Conservation (phyloP, 768 basidiomycete species). For the Fomitopsis pulvina region DNA sequence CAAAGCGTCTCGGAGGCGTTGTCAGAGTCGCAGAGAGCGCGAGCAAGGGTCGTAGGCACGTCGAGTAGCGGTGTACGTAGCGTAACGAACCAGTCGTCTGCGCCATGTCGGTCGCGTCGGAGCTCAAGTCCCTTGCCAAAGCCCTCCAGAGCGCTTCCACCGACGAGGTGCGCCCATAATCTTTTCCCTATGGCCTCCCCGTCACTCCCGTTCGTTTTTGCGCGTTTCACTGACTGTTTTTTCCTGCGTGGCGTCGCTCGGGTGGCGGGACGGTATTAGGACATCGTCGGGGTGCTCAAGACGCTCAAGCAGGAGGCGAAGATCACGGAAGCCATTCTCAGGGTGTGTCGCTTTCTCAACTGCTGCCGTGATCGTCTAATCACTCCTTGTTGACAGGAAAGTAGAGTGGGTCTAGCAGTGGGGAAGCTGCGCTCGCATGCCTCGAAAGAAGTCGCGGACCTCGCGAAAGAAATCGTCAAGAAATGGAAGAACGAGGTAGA, state of each 20-base stretch:
- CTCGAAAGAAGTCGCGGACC: slow-evolving; percentile 65
- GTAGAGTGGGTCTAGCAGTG: slow-evolving; percentile 87
- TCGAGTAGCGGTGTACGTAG: slow-evolving; percentile 2
- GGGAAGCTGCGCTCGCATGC: slow-evolving; percentile 79
- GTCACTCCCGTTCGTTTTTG: slow-evolving; percentile 21
- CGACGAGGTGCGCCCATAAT: slow-evolving; percentile 43
- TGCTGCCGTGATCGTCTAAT: not conserved
- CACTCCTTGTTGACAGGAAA: slow-evolving; percentile 58
- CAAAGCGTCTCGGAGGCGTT: not conserved
- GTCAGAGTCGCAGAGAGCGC: not conserved
- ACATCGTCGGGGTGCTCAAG: slow-evolving; percentile 52
- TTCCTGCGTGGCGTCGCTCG: slow-evolving; percentile 20
- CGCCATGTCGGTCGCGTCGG: slow-evolving; percentile 34
- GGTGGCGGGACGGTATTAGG: slow-evolving; percentile 33
- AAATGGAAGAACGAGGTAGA: slow-evolving; percentile 91
- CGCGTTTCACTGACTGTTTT: slow-evolving; percentile 21
- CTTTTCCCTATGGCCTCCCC: slow-evolving; percentile 29
- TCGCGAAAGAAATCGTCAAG: slow-evolving; percentile 87
- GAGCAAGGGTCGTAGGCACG: not conserved
- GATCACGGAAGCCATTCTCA: slow-evolving; percentile 66
- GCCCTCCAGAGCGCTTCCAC: slow-evolving; percentile 59
- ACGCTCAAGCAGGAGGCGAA: slow-evolving; percentile 58
- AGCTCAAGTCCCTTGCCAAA: slow-evolving; percentile 79
- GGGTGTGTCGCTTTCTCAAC: slow-evolving; percentile 46
- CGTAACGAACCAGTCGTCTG: slow-evolving; percentile 1